phyloP scores from a whole-genome alignment of 2,329 filamentous ascomycete genomes.

The Trichoderma sp. region DNA sequence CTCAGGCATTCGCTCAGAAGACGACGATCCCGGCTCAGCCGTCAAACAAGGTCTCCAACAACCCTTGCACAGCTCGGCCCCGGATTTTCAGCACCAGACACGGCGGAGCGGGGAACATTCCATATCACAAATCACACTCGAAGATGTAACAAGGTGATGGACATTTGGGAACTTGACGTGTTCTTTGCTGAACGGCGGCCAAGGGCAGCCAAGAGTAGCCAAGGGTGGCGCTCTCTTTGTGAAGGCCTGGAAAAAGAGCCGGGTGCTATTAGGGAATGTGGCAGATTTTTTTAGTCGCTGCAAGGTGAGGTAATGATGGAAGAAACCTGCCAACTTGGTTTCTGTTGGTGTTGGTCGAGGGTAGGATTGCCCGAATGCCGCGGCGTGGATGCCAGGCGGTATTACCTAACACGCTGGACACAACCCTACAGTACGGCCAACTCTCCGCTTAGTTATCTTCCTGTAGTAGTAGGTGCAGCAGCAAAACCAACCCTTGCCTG shows the following conservation, averaged over 20 bases:
- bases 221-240: neutral
- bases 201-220: too few relatives aligned
- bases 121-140: neutral
- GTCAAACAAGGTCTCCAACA: neutral
- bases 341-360: neutral
- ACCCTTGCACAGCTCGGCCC: conserved; percentile 9
- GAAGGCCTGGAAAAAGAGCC: neutral
- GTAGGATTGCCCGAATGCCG: neutral
- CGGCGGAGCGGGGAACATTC: neutral
- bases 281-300: neutral
- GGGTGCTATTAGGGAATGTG: neutral
- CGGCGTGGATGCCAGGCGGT: neutral
- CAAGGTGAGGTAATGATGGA: conserved; percentile 16
- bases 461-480: neutral
- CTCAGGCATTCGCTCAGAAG: neutral
- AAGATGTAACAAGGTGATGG: neutral
- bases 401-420: too few relatives aligned
- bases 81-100: conserved; percentile 11
- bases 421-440: too few relatives aligned
- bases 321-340: neutral
- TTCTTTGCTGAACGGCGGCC: neutral
- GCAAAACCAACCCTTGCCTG: neutral
- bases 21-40: neutral
- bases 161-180: neutral
- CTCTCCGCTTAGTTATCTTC: neutral